Base-by-base conservation (phyloP, 2,329 filamentous ascomycete genomes). In the Alternaria atra region DNA sequence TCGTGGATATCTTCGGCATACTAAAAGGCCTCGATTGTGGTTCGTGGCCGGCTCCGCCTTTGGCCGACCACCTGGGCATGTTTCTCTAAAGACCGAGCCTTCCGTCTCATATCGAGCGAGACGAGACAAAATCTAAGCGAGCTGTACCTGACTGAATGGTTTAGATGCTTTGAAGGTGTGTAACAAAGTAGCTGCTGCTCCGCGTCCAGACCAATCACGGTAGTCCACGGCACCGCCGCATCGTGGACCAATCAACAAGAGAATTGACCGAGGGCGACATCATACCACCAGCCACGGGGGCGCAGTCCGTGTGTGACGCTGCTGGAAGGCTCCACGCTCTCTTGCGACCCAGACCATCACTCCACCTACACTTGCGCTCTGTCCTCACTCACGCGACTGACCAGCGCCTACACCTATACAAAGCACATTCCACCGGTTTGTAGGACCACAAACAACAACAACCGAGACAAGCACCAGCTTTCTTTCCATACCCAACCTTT, bases 331-430 rank as follows among this genome's bases (percentile, higher is more conserved):
- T 47, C 55, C 39, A 57, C 53, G 58, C 58, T 58, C 63, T 55
- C 62, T 55, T 59, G 59, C 54, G 58, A 63, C 63, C 68, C 52
- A 67, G 65, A 59, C 59, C 58, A 48, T 73, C 71, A 70, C 67
- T 67, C 67, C 68, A 72, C 70, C 66, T 61, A 63, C 64, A 51
- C 50, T 47, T 62, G 57, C 54, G 53, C 52, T 61, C 59, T 27
- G 44, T 55, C 58, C 64, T 51, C 42, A 40, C 60, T 75, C 73
- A 77, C 70, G 68, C 63, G 69, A 72, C 73, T 64, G 47, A 29
- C 55, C 55, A 67, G 17, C 67, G 59, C 61, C 68, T 53, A 51
- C 58, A 50, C 63, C 63, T 73, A 74, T 76, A 77, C 70, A 74
- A 74, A 74, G 58, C 65, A 71, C 71, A 61, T 60, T 57, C 63